Conservation (phyloP, 805 yeast species). For the Kuraishia hungarica region DNA sequence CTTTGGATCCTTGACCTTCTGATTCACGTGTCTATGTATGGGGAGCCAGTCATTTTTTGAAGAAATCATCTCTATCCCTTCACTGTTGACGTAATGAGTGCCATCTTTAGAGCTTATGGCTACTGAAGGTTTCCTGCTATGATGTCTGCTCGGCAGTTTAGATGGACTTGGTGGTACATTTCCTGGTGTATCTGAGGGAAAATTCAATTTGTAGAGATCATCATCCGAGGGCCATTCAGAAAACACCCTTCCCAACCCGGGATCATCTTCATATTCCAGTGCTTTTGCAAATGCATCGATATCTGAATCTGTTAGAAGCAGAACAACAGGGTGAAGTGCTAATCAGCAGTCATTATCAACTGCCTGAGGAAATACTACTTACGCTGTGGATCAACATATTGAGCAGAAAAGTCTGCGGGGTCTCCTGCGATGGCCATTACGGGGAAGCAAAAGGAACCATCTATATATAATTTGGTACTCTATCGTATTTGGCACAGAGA, state of each 20-base stretch:
- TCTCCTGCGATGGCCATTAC: neutral
- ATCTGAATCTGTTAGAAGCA: conserved; percentile 14
- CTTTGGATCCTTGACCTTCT: conserved; percentile 3
- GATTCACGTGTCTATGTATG: conserved; percentile 17
- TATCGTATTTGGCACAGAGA: neutral
- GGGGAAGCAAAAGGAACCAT: neutral
- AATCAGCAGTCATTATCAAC: too few relatives aligned
- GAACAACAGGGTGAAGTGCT: too few relatives aligned
- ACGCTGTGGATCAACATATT: neutral
- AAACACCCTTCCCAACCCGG: neutral
- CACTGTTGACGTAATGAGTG: conserved; percentile 4
- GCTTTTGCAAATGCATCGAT: conserved; percentile 29
- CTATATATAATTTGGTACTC: neutral
- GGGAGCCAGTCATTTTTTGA: conserved; percentile 43
- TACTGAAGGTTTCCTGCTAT: neutral
- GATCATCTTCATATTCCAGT: conserved; percentile 21
- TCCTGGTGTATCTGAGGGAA: neutral
- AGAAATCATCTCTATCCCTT: conserved; percentile 23
- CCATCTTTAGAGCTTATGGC: neutral
- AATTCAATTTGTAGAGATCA: neutral
- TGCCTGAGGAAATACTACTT: too few relatives aligned
- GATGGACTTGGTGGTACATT: neutral
- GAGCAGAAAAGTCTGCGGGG: neutral
- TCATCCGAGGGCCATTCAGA: neutral
- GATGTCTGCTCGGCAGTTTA: neutral